Base-by-base conservation (phyloP, 1,139 yeast species). In the Yamadazyma sp. region DNA sequence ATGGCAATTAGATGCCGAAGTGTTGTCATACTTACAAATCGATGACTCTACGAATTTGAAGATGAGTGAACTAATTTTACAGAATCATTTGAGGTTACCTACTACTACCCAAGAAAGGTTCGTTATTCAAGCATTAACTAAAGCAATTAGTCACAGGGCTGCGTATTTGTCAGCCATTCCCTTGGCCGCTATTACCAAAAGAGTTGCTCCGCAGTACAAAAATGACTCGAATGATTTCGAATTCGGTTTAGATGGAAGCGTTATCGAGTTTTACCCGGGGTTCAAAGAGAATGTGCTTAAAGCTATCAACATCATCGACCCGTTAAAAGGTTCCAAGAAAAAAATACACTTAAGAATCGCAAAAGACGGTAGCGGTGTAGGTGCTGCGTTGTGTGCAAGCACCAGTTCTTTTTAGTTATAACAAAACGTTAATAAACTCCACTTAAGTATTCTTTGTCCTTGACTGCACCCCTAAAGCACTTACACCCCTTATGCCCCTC, bases 351-450 rank as follows among this genome's bases (percentile, higher is more conserved):
- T 91, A 48, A 83, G 80, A 47, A 82, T 89, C 51, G 94, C 96
- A 31, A 86, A 87, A 59, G 98, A 91, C 57, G 98, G 98, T 35
- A 83, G 94, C 44, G 96, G 96, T 45, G 96, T 89, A 32, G 98
- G 98, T 49, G 97, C 97, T 38, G 97, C 97, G 1, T 73, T 91
- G 45, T 87, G 96, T 65, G 97, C 97, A 5, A 62, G 71, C 49
- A 58, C 62, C n/a, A n/a, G n/a, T n/a, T n/a, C n/a, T n/a, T n/a
- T n/a, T n/a, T n/a, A n/a, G n/a, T n/a, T n/a, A n/a, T n/a, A n/a
- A n/a, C n/a, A n/a, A n/a, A n/a, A n/a, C n/a, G n/a, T n/a, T n/a
- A n/a, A n/a, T n/a, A n/a, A n/a, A n/a, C n/a, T n/a, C n/a, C n/a
- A n/a, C n/a, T n/a, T n/a, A n/a, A n/a, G n/a, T n/a, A n/a, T n/a